phyloP scores from a whole-genome alignment of 2,329 filamentous ascomycete species.

The Cladophialophora chaetospira region DNA sequence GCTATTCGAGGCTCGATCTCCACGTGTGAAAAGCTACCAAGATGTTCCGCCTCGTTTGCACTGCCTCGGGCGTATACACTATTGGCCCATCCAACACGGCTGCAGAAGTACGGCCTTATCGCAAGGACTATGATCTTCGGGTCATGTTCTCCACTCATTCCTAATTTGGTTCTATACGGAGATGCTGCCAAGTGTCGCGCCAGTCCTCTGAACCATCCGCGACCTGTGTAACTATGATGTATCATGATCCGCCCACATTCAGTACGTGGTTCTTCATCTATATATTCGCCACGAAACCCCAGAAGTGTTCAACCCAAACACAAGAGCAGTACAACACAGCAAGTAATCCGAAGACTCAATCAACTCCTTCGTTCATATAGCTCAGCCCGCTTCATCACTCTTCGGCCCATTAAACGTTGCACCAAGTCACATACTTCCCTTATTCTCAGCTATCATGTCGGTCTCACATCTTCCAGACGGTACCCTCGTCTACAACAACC shows the following conservation, averaged over 20 bases:
- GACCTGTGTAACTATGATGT: neutral
- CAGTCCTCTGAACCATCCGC: neutral
- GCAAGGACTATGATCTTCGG: neutral
- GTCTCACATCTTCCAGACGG: neutral
- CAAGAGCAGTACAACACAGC: neutral
- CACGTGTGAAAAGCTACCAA: neutral
- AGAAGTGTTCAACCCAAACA: neutral
- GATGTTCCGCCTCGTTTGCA: neutral
- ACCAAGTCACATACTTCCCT: neutral
- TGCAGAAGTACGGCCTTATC: slow-evolving; percentile 6
- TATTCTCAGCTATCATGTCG: neutral
- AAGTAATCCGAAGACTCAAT: neutral
- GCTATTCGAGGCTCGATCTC: neutral
- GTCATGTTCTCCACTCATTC: neutral
- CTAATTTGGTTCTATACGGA: neutral
- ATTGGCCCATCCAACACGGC: neutral
- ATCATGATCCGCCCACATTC: neutral
- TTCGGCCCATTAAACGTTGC: too few species aligned
- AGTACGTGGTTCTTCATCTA: neutral
- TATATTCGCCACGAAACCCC: slow-evolving; percentile 5
- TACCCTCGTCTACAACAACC: slow-evolving; percentile 2
- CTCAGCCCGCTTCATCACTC: too few species aligned
- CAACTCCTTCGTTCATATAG: too few species aligned
- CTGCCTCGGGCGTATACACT: neutral
- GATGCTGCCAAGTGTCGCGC: neutral